phyloP scores from a whole-genome alignment of 495 filamentous ascomycete genomes.

The Podospora didyma region DNA sequence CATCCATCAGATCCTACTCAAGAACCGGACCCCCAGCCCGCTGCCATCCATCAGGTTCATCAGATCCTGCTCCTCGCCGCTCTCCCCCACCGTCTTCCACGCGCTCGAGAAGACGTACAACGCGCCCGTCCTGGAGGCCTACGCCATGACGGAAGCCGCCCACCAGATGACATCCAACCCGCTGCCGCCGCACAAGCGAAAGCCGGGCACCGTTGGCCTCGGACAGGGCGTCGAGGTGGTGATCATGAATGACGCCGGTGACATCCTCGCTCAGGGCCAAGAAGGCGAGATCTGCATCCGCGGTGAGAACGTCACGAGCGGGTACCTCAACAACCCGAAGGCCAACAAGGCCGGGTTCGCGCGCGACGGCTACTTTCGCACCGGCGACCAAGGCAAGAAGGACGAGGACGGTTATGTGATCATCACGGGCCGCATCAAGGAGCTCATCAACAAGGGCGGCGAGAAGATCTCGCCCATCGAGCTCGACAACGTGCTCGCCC shows the following conservation, averaged over 20 bases:
- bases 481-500: conserved; percentile 70
- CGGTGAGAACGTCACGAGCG: conserved; percentile 75
- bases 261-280: conserved; percentile 54
- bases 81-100: conserved; percentile 73
- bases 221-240: conserved; percentile 77
- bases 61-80: conserved; percentile 76
- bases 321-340: conserved; percentile 75
- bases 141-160: conserved; percentile 88
- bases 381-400: conserved; percentile 75
- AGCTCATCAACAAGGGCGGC: conserved; percentile 79
- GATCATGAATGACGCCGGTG: conserved; percentile 64
- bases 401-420: conserved; percentile 71
- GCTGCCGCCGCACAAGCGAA: conserved; percentile 64
- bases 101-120: conserved; percentile 66
- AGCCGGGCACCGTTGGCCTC: conserved; percentile 74
- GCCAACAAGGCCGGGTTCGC: conserved; percentile 67
- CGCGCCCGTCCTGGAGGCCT: conserved; percentile 81
- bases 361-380: conserved; percentile 67
- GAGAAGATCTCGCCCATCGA: conserved; percentile 85
- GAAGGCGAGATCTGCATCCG: conserved; percentile 78
- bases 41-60: conserved; percentile 78
- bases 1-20: conserved; percentile 84
- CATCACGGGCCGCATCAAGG: conserved; percentile 79
- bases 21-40: conserved; percentile 57
- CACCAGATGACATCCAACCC: conserved; percentile 90